Evolutionary conservation across 75 land plant species (phyloP).

Genomic region (Isoetes taiwanensis): DNA sequence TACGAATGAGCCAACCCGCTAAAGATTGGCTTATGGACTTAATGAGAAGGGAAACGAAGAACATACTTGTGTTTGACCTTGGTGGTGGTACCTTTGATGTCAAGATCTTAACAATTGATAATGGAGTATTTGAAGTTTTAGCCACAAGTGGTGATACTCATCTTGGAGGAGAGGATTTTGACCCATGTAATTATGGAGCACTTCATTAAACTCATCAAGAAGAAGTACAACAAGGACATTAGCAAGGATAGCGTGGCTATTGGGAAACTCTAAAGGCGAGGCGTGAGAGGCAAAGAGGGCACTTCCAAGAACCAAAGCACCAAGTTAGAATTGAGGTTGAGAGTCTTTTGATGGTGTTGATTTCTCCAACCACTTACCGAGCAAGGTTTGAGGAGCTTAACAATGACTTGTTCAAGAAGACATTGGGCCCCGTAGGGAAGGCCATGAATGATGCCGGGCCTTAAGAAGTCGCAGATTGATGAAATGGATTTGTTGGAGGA

Average conservation of each 20-base stretch:
- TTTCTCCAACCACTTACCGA: not conserved
- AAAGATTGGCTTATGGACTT: not conserved
- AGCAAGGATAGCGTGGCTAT: not conserved
- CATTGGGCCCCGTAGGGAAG: conserved; percentile 1
- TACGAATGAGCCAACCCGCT: not conserved
- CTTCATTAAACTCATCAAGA: conserved; percentile 9
- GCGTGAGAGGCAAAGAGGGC: conserved; percentile 4
- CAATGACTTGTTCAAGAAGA: not conserved
- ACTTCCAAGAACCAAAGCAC: conserved; percentile 6
- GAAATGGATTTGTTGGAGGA: too few species aligned
- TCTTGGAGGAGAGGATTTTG: conserved; percentile 7
- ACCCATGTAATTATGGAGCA: not conserved
- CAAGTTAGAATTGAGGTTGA: conserved; percentile 1
- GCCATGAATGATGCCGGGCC: conserved; percentile 6
- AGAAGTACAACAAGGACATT: conserved; percentile 7
- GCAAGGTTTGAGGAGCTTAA: conserved; percentile 5
- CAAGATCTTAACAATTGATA: conserved; percentile 1
- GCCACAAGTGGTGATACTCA: not conserved
- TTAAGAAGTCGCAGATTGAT: too few species aligned
- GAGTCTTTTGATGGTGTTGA: not conserved
- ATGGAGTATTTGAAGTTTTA: conserved; percentile 4
- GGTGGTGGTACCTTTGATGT: conserved; percentile 9
- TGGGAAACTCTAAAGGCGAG: too few species aligned
- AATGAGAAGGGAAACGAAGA: not conserved
- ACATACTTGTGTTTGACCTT: conserved; percentile 4